phyloP scores from a whole-genome alignment of 108 stramenopile genomes.

The Discostella stelligeroides region DNA sequence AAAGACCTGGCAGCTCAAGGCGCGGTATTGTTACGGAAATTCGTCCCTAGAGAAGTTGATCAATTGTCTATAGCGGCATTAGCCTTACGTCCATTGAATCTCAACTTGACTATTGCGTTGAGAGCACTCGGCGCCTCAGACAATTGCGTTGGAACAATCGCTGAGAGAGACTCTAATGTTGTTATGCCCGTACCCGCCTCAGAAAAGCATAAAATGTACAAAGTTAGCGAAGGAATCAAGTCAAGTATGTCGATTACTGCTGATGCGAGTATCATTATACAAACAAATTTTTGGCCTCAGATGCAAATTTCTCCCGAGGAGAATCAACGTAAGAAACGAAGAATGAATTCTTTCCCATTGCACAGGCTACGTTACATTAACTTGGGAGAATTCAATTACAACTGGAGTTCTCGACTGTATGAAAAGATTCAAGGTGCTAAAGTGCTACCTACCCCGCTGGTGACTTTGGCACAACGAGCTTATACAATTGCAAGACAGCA shows the following conservation, averaged over 20 bases:
- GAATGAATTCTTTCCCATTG: constrained; percentile 37
- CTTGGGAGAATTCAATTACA: constrained; percentile 47
- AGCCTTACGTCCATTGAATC: constrained; percentile 40
- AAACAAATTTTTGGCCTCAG: constrained; percentile 51
- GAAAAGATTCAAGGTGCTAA: constrained; percentile 34
- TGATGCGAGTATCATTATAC: constrained; percentile 32
- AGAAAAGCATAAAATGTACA: constrained; percentile 14
- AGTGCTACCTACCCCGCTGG: constrained; percentile 16
- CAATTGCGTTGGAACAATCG: not conserved
- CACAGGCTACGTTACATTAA: constrained; percentile 45
- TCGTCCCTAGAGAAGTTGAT: constrained; percentile 43
- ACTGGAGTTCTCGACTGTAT: constrained; percentile 46
- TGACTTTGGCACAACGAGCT: constrained; percentile 32
- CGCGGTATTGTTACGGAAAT: constrained; percentile 44
- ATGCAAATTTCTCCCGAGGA: constrained; percentile 8
- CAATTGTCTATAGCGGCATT: constrained; percentile 41
- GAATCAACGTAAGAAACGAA: constrained; percentile 31
- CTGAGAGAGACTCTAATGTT: not conserved
- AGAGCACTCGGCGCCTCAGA: not conserved
- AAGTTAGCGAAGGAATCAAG: constrained; percentile 37
- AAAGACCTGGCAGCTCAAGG: constrained; percentile 38
- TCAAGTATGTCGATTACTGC: constrained; percentile 28
- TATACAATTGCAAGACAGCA: constrained; percentile 8
- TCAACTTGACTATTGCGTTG: constrained; percentile 17
- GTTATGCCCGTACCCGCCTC: not conserved